Conservation (phyloP, 345 rosid genomes). For the Nephelium lappaceum region DNA sequence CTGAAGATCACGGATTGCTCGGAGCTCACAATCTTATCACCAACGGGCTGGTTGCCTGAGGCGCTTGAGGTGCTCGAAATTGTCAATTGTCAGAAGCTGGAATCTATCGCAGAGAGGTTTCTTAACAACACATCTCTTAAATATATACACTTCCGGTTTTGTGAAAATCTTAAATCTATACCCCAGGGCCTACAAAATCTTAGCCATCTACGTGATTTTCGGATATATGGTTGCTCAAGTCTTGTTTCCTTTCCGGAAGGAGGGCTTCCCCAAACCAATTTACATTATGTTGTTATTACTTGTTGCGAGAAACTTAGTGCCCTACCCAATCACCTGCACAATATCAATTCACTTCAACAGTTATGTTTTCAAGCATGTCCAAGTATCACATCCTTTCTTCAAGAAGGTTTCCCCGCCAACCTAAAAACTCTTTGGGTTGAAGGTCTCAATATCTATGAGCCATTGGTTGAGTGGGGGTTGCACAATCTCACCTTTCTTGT, state of each 20-base stretch:
- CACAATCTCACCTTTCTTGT: neutral
- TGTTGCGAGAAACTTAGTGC: neutral
- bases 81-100: neutral
- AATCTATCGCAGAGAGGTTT: slow-evolving; percentile 2
- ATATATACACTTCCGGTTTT: neutral
- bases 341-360: neutral
- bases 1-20: neutral
- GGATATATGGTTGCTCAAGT: neutral
- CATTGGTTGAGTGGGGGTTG: slow-evolving; percentile 9
- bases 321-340: slow-evolving; percentile 4
- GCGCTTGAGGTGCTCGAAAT: neutral
- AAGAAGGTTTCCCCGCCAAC: slow-evolving; percentile 1
- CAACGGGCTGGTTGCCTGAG: neutral
- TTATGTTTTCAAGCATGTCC: neutral
- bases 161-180: neutral
- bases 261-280: neutral
- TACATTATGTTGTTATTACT: neutral
- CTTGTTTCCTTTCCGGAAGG: slow-evolving; percentile 2
- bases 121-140: neutral
- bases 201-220: neutral
- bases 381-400: neutral
- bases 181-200: neutral
- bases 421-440: neutral
- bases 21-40: slow-evolving; percentile 5
- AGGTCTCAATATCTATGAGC: neutral